Evolutionary conservation across 192 early-diverging fungal species (phyloP).

Genomic region (Pilaira anomala): DNA sequence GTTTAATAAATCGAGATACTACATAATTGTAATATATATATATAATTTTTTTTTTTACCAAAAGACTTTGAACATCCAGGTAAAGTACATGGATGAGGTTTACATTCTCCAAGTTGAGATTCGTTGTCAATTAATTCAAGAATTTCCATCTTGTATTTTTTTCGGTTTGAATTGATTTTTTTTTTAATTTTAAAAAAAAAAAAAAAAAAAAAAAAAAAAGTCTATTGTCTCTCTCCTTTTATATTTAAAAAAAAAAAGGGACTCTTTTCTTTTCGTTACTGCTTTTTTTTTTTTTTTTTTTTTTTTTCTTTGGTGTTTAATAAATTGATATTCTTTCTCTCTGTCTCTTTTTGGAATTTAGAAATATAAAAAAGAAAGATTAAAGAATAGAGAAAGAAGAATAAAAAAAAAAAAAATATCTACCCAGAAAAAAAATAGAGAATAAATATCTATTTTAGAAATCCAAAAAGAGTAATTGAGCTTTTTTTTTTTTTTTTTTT

Average conservation of each 20-base stretch:
- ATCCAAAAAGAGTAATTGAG: no score
- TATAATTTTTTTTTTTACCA: constrained; percentile 5
- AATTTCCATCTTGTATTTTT: constrained; percentile 21
- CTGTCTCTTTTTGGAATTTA: no score
- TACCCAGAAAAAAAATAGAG: no score
- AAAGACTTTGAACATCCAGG: constrained; percentile 66
- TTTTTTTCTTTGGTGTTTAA: no score
- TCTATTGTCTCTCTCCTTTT: background rate
- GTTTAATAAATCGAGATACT: background rate
- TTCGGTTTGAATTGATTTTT: no score
- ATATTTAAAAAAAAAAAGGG: background rate
- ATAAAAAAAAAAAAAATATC: no score
- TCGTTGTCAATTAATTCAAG: constrained; percentile 54
- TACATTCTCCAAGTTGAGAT: constrained; percentile 45
- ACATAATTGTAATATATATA: background rate
- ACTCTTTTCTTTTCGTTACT: background rate
- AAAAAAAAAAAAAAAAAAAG: constrained; percentile 6
- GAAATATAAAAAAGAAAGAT: no score
- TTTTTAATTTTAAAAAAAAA: background rate
- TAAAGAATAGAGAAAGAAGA: no score
- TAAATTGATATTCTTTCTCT: constrained; percentile 2
- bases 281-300: background rate
- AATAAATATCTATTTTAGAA: no score
- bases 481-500: no score
- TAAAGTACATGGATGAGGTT: constrained; percentile 56